A percentile compares a stretch with the other conserved stretches of the same genome.
Evolutionary conservation across 73 alveolate species (phyloP).

Genomic region (Paraurostyla sp.): DNA sequence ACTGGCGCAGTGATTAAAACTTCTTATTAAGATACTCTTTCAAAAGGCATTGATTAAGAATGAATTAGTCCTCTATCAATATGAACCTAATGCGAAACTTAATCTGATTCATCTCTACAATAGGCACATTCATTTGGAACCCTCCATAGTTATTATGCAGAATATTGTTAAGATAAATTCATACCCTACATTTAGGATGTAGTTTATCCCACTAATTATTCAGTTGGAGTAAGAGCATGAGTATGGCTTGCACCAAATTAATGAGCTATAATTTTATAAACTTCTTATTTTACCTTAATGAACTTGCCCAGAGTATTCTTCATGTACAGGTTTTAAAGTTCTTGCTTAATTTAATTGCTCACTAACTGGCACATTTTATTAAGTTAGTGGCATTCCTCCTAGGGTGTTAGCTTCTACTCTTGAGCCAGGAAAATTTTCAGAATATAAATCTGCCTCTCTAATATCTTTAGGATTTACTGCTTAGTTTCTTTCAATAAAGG

Average conservation of each 20-base stretch:
- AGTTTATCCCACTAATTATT: background rate
- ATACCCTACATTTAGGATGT: background rate
- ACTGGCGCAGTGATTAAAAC: background rate
- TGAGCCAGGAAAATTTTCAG: background rate
- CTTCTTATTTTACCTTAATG: background rate
- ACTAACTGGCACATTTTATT: background rate
- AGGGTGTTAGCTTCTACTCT: constrained; percentile 29
- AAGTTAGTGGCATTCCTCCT: constrained; percentile 40
- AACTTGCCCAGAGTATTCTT: background rate
- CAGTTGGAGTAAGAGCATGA: no score
- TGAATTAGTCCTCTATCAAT: background rate
- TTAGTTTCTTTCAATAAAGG: background rate
- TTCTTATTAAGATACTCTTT: background rate
- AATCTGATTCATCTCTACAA: constrained; percentile 3
- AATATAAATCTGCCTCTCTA: constrained; percentile 35
- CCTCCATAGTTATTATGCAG: background rate
- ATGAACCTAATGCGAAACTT: background rate
- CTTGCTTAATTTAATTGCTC: background rate
- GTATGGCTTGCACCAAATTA: no score
- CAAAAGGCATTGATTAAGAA: background rate
- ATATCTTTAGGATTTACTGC: constrained; percentile 6
- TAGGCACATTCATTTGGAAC: constrained; percentile 19
- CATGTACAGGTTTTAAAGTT: background rate
- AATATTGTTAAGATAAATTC: no score
- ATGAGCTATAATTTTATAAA: background rate